Percentiles rank a stretch among this genome's conserved stretches.
Evolutionary conservation across 495 filamentous ascomycete genomes (phyloP).

Genomic region (Chlorociboria aeruginascens): DNA sequence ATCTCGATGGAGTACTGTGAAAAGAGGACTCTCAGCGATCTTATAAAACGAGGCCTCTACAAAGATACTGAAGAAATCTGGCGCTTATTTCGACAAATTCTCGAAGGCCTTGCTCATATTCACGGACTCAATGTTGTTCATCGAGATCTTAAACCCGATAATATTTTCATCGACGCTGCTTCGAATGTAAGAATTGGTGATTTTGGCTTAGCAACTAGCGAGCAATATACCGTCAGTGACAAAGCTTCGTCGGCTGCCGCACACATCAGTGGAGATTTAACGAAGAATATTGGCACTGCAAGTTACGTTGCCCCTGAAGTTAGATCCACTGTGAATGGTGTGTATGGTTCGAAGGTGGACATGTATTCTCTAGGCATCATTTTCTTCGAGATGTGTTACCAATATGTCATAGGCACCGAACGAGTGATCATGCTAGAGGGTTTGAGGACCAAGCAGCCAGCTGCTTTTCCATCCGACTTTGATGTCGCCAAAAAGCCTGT

Average conservation of each 20-base stretch:
- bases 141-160: slow-evolving; percentile 95
- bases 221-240: slow-evolving; percentile 58
- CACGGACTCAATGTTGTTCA: slow-evolving; percentile 89
- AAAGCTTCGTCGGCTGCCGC: slow-evolving; percentile 51
- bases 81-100: slow-evolving; percentile 82
- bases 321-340: slow-evolving; percentile 53
- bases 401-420: slow-evolving; percentile 72
- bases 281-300: slow-evolving; percentile 85
- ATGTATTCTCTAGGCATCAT: slow-evolving; percentile 98
- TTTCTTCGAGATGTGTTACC: slow-evolving; percentile 93
- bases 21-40: slow-evolving; percentile 78
- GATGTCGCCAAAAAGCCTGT: slow-evolving; percentile 59
- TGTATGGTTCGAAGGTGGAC: slow-evolving; percentile 90
- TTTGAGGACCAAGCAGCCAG: slow-evolving; percentile 54
- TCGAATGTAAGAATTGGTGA: slow-evolving; percentile 92
- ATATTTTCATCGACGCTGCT: slow-evolving; percentile 86
- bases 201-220: slow-evolving; percentile 87
- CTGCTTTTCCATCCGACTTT: slow-evolving; percentile 58
- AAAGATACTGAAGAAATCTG: slow-evolving; percentile 67
- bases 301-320: slow-evolving; percentile 94
- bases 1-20: slow-evolving; percentile 97
- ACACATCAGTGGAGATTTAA: slow-evolving; percentile 40
- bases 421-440: slow-evolving; percentile 61
- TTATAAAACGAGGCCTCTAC: slow-evolving; percentile 67
- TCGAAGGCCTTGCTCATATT: slow-evolving; percentile 85